phyloP scores from a whole-genome alignment of 441 rosid species.

The Populus hybrid region DNA sequence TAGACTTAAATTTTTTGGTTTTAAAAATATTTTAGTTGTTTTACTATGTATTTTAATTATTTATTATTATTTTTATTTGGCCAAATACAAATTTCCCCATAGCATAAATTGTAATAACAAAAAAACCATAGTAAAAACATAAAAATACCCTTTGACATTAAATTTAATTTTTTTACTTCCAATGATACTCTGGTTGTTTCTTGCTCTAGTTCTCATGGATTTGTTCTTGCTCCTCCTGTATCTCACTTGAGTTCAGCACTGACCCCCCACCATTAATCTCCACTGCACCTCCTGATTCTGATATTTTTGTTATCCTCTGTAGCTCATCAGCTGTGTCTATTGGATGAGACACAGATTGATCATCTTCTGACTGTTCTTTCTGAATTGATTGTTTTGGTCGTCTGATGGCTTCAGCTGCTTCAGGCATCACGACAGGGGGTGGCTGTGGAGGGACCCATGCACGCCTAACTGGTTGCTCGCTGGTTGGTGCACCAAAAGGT shows the following conservation, averaged over 20 bases:
- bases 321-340: slow-evolving; percentile 53
- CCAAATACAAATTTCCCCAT: too few species aligned
- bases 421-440: slow-evolving; percentile 86
- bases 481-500: slow-evolving; percentile 36
- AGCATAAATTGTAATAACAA: too few species aligned
- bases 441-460: slow-evolving; percentile 95
- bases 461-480: slow-evolving; percentile 49
- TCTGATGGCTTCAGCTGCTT: slow-evolving; percentile 92
- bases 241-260: slow-evolving; percentile 41
- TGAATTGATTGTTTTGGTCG: slow-evolving; percentile 58
- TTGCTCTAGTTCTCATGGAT: slow-evolving; percentile 25
- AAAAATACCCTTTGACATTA: too few species aligned
- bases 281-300: slow-evolving; percentile 56
- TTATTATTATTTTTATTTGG: too few species aligned
- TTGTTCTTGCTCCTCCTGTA: slow-evolving; percentile 49
- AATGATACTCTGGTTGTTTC: too few species aligned
- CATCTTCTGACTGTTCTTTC: slow-evolving; percentile 50
- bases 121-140: too few species aligned
- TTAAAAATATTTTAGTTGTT: too few species aligned
- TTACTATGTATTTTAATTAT: too few species aligned
- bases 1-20: too few species aligned
- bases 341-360: slow-evolving; percentile 33
- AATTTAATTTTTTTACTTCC: too few species aligned
- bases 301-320: slow-evolving; percentile 62
- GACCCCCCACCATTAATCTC: slow-evolving; percentile 37